A percentile compares a stretch with the other conserved stretches of the same genome.
These are phyloP conservation scores for Cyclotella distinguenda DNA, from an alignment of 108 stramenopile genomes.

Conservation along the genomic window DNA sequence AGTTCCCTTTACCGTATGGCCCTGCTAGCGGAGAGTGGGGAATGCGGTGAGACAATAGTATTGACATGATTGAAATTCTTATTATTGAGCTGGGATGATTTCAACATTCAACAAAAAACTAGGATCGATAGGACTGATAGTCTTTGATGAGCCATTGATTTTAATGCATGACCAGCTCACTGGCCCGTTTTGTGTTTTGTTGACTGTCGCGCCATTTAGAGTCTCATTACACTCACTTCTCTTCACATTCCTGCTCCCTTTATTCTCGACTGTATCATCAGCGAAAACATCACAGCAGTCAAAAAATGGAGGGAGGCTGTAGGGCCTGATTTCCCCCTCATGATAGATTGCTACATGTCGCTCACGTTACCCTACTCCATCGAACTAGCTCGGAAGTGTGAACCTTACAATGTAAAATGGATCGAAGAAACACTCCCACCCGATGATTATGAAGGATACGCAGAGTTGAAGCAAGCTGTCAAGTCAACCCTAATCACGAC, in stretches of 20 bases:
- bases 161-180: conserved; percentile 22
- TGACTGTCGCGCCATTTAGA: too few species aligned
- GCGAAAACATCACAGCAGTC: conserved; percentile 58
- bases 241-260: background rate
- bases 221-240: background rate
- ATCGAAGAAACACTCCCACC: conserved; percentile 66
- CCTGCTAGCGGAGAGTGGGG: conserved; percentile 61
- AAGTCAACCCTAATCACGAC: conserved; percentile 55
- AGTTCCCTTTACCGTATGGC: conserved; percentile 67
- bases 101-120: conserved; percentile 24
- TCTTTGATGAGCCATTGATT: conserved; percentile 24
- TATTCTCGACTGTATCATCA: background rate
- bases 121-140: conserved; percentile 51
- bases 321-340: conserved; percentile 62
- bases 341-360: conserved; percentile 72
- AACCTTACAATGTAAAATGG: conserved; percentile 67
- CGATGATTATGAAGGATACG: conserved; percentile 64
- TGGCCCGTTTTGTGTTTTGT: too few species aligned
- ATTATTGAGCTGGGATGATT: conserved; percentile 25
- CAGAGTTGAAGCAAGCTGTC: conserved; percentile 51
- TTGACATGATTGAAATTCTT: background rate
- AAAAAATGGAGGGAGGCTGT: conserved; percentile 59
- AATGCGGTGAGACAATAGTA: conserved; percentile 36
- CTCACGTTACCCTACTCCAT: conserved; percentile 64
- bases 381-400: conserved; percentile 55